phyloP scores from a whole-genome alignment of 345 rosid species.

The Eucalyptus curtisii region DNA sequence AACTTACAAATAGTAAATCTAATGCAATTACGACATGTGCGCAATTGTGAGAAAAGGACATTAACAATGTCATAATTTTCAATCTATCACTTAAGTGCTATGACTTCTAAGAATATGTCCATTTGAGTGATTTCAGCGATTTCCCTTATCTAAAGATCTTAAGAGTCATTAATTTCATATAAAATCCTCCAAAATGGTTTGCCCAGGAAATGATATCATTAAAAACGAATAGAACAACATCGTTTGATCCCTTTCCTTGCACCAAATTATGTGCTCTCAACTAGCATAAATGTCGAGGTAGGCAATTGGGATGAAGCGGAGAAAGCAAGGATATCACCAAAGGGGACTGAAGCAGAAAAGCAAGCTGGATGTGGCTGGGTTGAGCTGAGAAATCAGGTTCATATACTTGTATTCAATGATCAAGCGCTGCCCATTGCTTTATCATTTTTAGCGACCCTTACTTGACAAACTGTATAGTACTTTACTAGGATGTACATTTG shows the following conservation, averaged over 20 bases:
- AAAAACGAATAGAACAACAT: not conserved
- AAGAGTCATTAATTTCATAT: not conserved
- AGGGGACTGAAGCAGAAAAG: not conserved
- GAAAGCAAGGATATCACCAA: not conserved
- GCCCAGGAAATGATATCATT: not conserved
- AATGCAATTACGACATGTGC: not conserved
- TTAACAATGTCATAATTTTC: not conserved
- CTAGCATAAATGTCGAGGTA: not conserved
- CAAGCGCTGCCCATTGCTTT: not conserved
- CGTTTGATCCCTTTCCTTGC: not conserved
- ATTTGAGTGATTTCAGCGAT: not conserved
- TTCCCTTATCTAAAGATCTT: not conserved
- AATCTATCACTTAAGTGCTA: too few relatives aligned
- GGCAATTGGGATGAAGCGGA: slow-evolving; percentile 1
- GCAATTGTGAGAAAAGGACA: not conserved
- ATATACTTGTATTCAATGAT: not conserved
- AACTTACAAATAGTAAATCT: not conserved
- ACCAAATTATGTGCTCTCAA: not conserved
- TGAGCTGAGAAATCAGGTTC: not conserved
- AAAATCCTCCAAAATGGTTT: not conserved
- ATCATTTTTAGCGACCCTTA: not conserved
- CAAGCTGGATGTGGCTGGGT: slow-evolving; percentile 1
- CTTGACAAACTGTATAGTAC: not conserved
- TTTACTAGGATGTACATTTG: not conserved
- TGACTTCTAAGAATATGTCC: not conserved